phyloP scores from a whole-genome alignment of 1,139 yeast species.

The Wickerhamiella pararugosa region DNA sequence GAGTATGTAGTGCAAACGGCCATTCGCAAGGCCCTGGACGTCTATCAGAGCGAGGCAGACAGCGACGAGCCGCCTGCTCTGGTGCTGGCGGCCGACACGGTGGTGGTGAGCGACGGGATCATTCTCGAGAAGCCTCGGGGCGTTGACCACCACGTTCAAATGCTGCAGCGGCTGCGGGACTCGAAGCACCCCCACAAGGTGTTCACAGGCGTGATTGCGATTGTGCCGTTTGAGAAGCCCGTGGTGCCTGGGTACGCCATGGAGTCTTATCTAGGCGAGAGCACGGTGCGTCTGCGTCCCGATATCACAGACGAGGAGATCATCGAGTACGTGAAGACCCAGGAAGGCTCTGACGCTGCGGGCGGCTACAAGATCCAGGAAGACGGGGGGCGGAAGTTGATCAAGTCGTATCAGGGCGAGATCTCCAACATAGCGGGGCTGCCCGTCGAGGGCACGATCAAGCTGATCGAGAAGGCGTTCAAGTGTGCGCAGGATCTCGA shows the following conservation, averaged over 20 bases:
- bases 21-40: constrained; percentile 44
- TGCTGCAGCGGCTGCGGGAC: constrained; percentile 34
- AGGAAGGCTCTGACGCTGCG: constrained; percentile 71
- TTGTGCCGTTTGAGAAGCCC: constrained; percentile 30
- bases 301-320: constrained; percentile 39
- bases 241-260: constrained; percentile 28
- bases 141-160: constrained; percentile 35
- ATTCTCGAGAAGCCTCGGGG: constrained; percentile 68
- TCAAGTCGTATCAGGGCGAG: constrained; percentile 58
- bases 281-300: constrained; percentile 35
- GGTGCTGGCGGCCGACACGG: constrained; percentile 71
- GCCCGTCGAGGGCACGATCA: constrained; percentile 49
- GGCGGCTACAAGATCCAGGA: constrained; percentile 89
- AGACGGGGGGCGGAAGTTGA: constrained; percentile 43
- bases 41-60: constrained; percentile 31
- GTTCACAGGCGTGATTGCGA: constrained; percentile 50
- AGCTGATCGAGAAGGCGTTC: constrained; percentile 26
- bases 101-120: constrained; percentile 39
- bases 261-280: constrained; percentile 30
- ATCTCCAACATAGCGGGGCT: constrained; percentile 81
- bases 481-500: constrained; percentile 9
- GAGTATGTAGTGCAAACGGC: constrained; percentile 66
- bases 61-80: constrained; percentile 29
- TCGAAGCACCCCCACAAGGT: constrained; percentile 36
- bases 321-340: constrained; percentile 44